Evolutionary conservation across 2,329 filamentous ascomycete genomes (phyloP).

Genomic region (Simplicillium aogashimaense): DNA sequence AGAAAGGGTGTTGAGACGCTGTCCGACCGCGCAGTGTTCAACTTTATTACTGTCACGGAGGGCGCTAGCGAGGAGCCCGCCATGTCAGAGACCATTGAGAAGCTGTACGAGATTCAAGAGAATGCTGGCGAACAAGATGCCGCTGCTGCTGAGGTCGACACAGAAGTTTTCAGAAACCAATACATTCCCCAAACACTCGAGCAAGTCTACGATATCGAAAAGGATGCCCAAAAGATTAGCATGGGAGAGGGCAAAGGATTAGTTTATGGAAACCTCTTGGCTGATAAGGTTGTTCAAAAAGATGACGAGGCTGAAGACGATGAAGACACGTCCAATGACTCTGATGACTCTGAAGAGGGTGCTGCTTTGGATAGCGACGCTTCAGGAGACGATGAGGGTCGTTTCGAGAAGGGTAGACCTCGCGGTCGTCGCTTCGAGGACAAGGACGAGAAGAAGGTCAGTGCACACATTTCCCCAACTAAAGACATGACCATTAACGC

Average conservation of each 20-base stretch:
- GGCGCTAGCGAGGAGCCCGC: constrained; percentile 51
- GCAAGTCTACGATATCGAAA: constrained; percentile 92
- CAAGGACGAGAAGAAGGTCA: constrained; percentile 76
- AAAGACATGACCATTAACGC: constrained; percentile 12
- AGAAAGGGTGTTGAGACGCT: constrained; percentile 76
- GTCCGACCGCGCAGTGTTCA: constrained; percentile 69
- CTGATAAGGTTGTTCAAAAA: constrained; percentile 48
- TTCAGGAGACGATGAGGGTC: constrained; percentile 37
- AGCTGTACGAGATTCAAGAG: constrained; percentile 50
- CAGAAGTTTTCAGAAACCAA: constrained; percentile 88
- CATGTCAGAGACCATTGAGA: constrained; percentile 53
- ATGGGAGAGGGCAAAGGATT: constrained; percentile 67
- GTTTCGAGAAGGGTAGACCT: constrained; percentile 57
- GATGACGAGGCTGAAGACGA: constrained; percentile 20
- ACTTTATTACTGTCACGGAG: constrained; percentile 62
- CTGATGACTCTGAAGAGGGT: constrained; percentile 32
- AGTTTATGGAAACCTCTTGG: constrained; percentile 77
- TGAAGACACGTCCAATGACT: constrained; percentile 26
- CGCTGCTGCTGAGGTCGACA: constrained; percentile 61
- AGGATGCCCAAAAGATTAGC: constrained; percentile 70
- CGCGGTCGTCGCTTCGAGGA: constrained; percentile 81
- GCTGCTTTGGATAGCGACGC: constrained; percentile 30
- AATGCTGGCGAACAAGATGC: constrained; percentile 39
- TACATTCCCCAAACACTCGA: constrained; percentile 95
- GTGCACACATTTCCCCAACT: constrained; percentile 7